Base-by-base conservation (phyloP, 2,329 filamentous ascomycete species). In the Rhinocladiella mackenziei region DNA sequence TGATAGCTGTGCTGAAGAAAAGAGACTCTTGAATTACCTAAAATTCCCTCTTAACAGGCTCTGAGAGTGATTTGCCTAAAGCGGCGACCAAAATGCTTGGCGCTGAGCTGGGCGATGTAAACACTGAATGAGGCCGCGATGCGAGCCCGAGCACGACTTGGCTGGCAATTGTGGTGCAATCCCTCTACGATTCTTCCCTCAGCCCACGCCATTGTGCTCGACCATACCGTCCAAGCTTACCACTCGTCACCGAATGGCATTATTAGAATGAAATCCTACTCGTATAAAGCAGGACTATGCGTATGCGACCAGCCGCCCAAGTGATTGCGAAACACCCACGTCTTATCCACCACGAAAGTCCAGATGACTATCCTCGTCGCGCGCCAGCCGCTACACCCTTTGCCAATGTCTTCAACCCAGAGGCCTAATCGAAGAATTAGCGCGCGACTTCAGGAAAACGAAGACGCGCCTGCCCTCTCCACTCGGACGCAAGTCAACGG, bases 361-460 rank as follows among this genome's bases (percentile, higher is more conserved):
- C 53, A 49, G 39, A 60, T 60, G 58, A 62, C 55, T 48, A 53
- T 58, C 43, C 54, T 61, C 45, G 55, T 57, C 50, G 57, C 58
- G 54, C 60, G 58, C 47, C 56, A 51, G 48, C 59, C 59, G 43
- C 43, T 62, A 37, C 58, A 61, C 22, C 44, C 55, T 14, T 50
- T 60, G 49, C 56, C 58, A 39, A 62, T 62, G 60, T 58, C 53
- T 50, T 45, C 57, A 31, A 34, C 50, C 20, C 58, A 58, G 38
- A 51, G 58, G 29, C 43, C 48, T 7, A 43, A 46, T 34, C 51
- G 59, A 45, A 51, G 59, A 44, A 38, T 56, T 39, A 65, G 62
- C 46, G 60, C 63, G 47, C 62, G 64, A 50, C 53, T 65, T 31
- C 66, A 63, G 48, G 55, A 65, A 41, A 68, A 62, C 37, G 61